Base-by-base conservation (phyloP, 768 basidiomycete species). In the Porphyrellus cyaneotinctus region DNA sequence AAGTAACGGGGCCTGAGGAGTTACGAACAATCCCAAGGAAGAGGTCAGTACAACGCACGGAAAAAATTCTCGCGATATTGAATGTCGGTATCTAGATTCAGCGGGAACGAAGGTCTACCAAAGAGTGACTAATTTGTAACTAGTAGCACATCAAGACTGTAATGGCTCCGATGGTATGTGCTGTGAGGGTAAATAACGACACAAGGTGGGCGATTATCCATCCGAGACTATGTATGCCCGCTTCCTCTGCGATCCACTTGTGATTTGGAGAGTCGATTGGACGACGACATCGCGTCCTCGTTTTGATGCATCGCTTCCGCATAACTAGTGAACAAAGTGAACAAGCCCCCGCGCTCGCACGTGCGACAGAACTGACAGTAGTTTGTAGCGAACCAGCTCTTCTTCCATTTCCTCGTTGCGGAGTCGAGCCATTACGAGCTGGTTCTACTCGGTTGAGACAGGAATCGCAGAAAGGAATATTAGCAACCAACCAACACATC, bases 371-470 rank as follows among this genome's bases (percentile, higher is more conserved):
- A 55, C 55, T 32, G 26, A 94, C 90, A 95, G 67, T 41, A 97
- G 74, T 72, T 97, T 97, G 73, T 97, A 97, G 37, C 88, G 84
- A 35, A 99, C 95, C 17, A 99, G 81, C 68, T 98, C 92, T 52
- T 84, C 80, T 69, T 98, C 97, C 54, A 95, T 77, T 66, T 97
- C 94, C 66, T 99, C 95, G 59, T 91, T 90, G 54, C 86, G 84
- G 36, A 98, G 72, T 47, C 94, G 83, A 52, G 86, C 79, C 75
- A 85, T 91, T 4, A 98, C 97, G 4, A 98, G 80, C 66, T 95
- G 87, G 60, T 95, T 92, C 90, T 92, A 57, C 38, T n/a, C 33
- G 20, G 20, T 65, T 45, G 23, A 50, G 48, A 49, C 71, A 66
- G 47, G n/a, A 43, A 43, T 39, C n/a, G 50, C 32, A 10, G 43